Evolutionary conservation across 257 asterid species (phyloP).

Genomic region (Plantago elongata): DNA sequence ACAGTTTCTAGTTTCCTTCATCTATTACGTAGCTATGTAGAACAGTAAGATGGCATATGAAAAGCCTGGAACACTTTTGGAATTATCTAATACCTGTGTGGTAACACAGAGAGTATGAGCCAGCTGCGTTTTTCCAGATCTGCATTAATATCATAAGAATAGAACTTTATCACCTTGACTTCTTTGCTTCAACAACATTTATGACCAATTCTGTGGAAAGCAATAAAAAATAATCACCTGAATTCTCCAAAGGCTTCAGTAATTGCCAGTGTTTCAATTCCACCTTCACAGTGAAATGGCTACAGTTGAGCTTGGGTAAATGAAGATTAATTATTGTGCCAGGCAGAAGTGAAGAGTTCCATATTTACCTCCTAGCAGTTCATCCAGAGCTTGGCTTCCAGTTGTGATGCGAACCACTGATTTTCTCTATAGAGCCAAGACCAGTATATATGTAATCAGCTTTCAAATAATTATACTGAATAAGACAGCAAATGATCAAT

Average conservation of each 20-base stretch:
- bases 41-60: no score
- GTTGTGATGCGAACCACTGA: slow-evolving; percentile 78
- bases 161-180: background rate
- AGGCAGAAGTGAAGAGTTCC: slow-evolving; percentile 10
- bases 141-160: slow-evolving; percentile 32
- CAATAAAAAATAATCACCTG: slow-evolving; percentile 4
- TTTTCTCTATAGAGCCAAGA: slow-evolving; percentile 61
- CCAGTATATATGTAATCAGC: slow-evolving; percentile 17
- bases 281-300: slow-evolving; percentile 46
- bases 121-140: slow-evolving; percentile 98
- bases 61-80: no score
- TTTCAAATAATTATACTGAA: background rate
- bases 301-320: slow-evolving; percentile 11
- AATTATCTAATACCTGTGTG: slow-evolving; percentile 57
- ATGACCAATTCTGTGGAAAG: no score
- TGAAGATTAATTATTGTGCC: slow-evolving; percentile 7
- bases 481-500: background rate
- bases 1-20: slow-evolving; percentile 8
- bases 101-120: slow-evolving; percentile 89
- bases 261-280: slow-evolving; percentile 76
- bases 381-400: slow-evolving; percentile 96
- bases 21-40: background rate
- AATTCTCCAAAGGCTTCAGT: slow-evolving; percentile 65
- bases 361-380: slow-evolving; percentile 73
- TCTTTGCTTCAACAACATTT: slow-evolving; percentile 7